These are phyloP conservation scores for Thalia dealbata DNA, from an alignment of 176 grass and related monocot genomes.

Conservation along the genomic window DNA sequence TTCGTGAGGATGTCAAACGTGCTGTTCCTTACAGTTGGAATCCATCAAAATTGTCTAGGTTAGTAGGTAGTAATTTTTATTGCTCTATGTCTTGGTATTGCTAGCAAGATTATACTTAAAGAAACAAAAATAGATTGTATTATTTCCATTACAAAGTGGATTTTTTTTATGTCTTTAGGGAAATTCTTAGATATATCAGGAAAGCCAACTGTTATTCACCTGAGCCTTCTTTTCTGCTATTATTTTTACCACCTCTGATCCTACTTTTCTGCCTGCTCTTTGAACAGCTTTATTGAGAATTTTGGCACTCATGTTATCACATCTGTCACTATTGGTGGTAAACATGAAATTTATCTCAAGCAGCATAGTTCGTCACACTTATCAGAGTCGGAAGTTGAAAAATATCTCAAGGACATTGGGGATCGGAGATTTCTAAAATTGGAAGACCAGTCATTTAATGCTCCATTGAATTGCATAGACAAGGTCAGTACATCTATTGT, in stretches of 20 bases:
- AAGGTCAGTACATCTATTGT: background rate
- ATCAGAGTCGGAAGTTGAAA: constrained; percentile 72
- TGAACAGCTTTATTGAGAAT: constrained; percentile 81
- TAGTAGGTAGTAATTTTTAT: constrained; percentile 60
- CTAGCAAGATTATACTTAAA: background rate
- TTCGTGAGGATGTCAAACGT: constrained; percentile 44
- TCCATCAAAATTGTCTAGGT: constrained; percentile 90
- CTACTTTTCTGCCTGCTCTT: background rate
- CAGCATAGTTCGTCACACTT: constrained; percentile 89
- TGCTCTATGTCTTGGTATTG: background rate
- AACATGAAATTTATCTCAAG: constrained; percentile 97
- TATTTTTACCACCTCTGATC: background rate
- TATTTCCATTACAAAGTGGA: background rate
- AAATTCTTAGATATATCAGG: background rate
- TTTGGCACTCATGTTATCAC: constrained; percentile 91
- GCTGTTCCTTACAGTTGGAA: constrained; percentile 76
- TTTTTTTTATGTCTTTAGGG: background rate
- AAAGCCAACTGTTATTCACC: background rate
- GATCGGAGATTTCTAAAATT: constrained; percentile 62
- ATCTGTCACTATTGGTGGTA: constrained; percentile 88
- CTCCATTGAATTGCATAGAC: background rate
- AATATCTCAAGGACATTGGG: constrained; percentile 80
- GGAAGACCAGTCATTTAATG: constrained; percentile 15
- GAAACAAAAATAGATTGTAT: constrained; percentile 8
- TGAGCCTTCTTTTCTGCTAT: background rate